Conservation (phyloP, 305 asterid species). For the Fraxinus paxiana region DNA sequence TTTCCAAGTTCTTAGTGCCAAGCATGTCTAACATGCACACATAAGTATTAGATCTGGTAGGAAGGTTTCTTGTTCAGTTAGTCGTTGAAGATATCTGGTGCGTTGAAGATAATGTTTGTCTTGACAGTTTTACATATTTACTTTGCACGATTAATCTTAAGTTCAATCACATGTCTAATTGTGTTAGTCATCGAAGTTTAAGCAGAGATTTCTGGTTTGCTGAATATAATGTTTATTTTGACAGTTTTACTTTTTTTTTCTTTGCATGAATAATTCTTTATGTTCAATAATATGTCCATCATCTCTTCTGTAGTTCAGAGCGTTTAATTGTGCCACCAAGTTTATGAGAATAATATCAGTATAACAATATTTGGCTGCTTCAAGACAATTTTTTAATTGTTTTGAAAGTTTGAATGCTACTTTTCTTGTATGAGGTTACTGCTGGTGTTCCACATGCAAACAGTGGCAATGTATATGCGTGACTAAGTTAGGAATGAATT, state of each 20-base stretch:
- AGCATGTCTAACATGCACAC: background rate
- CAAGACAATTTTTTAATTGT: background rate
- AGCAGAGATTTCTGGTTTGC: background rate
- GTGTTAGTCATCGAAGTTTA: background rate
- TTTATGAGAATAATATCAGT: background rate
- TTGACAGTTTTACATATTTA: background rate
- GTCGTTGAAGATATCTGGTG: background rate
- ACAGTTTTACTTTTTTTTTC: background rate
- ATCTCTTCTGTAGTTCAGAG: background rate
- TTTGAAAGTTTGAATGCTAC: background rate
- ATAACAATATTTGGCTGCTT: background rate
- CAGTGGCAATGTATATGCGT: background rate
- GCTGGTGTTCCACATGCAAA: background rate
- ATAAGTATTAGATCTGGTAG: background rate
- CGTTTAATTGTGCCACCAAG: background rate
- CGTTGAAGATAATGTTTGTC: background rate
- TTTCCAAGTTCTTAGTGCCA: background rate
- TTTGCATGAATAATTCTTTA: background rate
- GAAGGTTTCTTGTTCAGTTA: conserved; percentile 9
- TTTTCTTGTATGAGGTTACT: background rate
- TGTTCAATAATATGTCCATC: background rate
- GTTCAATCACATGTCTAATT: background rate
- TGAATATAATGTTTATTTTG: background rate
- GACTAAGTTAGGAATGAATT: background rate
- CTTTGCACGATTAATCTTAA: background rate